phyloP scores from a whole-genome alignment of 1,284 basidiomycete genomes.

The Sanghuangporus baumii region DNA sequence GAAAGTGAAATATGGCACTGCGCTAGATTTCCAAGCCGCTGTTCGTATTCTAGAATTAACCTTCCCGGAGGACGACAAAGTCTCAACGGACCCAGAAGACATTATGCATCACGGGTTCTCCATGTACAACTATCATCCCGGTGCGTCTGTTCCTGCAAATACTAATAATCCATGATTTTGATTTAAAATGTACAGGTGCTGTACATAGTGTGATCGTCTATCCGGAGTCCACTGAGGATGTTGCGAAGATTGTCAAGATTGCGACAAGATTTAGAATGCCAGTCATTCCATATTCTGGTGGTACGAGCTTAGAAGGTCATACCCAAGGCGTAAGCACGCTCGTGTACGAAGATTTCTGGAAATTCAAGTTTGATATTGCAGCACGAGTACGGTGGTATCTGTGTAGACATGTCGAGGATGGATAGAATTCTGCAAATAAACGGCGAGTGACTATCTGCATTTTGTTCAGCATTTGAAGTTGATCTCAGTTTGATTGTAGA shows the following conservation, averaged over 20 bases:
- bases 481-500: constrained; percentile 35
- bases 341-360: neutral
- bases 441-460: constrained; percentile 34
- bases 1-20: constrained; percentile 35
- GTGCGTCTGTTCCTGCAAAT: constrained; percentile 28
- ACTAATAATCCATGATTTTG: neutral
- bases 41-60: constrained; percentile 40
- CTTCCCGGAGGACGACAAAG: constrained; percentile 34
- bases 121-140: constrained; percentile 50
- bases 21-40: constrained; percentile 45
- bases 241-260: constrained; percentile 61
- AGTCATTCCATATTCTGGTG: constrained; percentile 64
- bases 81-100: constrained; percentile 52
- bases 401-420: constrained; percentile 81
- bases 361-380: constrained; percentile 16
- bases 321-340: constrained; percentile 24
- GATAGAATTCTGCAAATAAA: constrained; percentile 76
- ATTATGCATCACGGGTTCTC: constrained; percentile 54
- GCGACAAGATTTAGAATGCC: constrained; percentile 66
- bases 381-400: constrained; percentile 39
- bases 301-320: constrained; percentile 61
- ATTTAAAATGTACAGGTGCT: constrained; percentile 28
- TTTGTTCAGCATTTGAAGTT: neutral
- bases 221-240: constrained; percentile 57
- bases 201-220: constrained; percentile 50